Percentiles rank a stretch among this genome's conserved stretches.
Conservation (phyloP, 768 basidiomycete genomes). For the Dentipellis sp. region DNA sequence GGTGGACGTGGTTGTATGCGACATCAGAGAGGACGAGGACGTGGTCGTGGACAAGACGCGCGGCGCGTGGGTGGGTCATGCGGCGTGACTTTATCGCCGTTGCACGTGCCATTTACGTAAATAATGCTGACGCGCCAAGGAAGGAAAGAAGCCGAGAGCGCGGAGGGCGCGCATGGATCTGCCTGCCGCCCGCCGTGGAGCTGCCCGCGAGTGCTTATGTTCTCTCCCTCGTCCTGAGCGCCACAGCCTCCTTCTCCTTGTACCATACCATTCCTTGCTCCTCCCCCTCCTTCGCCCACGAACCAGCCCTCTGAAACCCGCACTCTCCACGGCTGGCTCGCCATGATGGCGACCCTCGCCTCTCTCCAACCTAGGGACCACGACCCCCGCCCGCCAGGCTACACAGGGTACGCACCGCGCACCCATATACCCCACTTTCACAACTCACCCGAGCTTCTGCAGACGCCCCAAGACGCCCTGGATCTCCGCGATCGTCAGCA, state of each 20-base stretch:
- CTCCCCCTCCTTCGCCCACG: not conserved
- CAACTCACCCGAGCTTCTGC: not conserved
- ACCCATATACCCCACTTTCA: not conserved
- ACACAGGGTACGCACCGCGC: not conserved
- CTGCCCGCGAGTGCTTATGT: too few species aligned
- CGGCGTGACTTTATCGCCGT: too few species aligned
- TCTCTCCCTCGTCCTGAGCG: too few species aligned
- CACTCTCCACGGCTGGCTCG: not conserved
- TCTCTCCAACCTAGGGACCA: not conserved
- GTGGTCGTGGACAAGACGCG: not conserved
- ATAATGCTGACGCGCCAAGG: too few species aligned
- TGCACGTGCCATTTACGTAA: too few species aligned
- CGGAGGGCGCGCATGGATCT: too few species aligned
- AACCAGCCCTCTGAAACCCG: not conserved
- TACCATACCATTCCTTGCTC: not conserved
- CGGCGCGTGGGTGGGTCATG: too few species aligned
- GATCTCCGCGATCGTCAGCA: conserved; percentile 10
- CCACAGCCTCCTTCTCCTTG: too few species aligned
- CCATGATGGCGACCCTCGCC: not conserved
- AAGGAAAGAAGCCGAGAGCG: too few species aligned
- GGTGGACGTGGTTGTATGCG: conserved; percentile 50
- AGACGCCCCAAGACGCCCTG: conserved; percentile 10
- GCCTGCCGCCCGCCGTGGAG: too few species aligned
- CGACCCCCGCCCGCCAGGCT: not conserved
- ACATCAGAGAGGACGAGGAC: conserved; percentile 15